Percentiles rank a stretch among this genome's conserved stretches.
Evolutionary conservation across 139 green algal genomes (phyloP).

Genomic region (Haematococcus lacustris): DNA sequence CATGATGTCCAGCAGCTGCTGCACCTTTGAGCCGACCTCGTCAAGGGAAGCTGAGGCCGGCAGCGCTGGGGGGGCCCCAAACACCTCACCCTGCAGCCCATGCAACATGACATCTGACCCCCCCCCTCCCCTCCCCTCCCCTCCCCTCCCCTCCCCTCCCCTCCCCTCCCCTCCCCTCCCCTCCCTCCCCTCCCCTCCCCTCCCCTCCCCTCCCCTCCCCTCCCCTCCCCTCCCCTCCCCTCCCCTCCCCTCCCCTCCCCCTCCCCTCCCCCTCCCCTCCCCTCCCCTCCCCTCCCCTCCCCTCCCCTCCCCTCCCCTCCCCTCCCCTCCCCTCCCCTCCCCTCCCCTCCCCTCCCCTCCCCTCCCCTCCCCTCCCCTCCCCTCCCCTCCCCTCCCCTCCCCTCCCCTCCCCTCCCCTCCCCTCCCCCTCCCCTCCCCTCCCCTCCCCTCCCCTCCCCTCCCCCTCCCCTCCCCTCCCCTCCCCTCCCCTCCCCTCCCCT

Average conservation of each 20-base stretch:
- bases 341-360: neutral
- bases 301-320: neutral
- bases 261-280: neutral
- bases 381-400: too few species aligned
- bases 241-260: neutral
- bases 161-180: too few species aligned
- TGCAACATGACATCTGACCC: neutral
- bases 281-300: neutral
- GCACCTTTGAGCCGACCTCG: constrained; percentile 24
- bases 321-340: neutral
- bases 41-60: constrained; percentile 7
- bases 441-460: neutral
- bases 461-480: neutral
- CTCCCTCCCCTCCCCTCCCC: neutral
- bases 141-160: neutral
- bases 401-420: too few species aligned
- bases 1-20: constrained; percentile 53
- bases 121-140: neutral
- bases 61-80: constrained; percentile 31
- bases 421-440: constrained; percentile 60
- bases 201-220: neutral
- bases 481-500: neutral
- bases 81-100: constrained; percentile 49
- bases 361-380: too few species aligned
- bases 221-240: neutral